Conservation (phyloP, 139 green algal species). For the Closterium sp. region DNA sequence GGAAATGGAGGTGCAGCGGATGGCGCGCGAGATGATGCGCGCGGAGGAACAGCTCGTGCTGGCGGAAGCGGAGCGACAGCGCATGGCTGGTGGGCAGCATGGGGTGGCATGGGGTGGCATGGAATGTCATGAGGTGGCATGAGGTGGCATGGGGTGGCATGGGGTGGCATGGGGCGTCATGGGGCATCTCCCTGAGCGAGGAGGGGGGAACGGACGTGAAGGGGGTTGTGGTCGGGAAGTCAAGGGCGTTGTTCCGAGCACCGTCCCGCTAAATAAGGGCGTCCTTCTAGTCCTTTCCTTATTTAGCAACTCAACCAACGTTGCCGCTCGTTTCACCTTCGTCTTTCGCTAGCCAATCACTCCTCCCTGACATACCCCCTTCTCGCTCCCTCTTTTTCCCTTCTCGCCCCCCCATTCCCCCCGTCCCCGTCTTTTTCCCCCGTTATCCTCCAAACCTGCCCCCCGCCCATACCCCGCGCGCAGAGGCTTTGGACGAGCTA, state of each 20-base stretch:
- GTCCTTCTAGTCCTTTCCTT: too few species aligned
- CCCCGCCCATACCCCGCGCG: too few species aligned
- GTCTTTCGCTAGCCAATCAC: background rate
- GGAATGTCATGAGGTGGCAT: too few species aligned
- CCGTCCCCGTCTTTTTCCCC: too few species aligned
- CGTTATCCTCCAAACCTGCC: background rate
- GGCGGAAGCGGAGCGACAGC: background rate
- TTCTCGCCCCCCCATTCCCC: too few species aligned
- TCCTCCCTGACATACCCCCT: background rate
- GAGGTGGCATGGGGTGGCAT: too few species aligned
- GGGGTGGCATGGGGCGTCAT: too few species aligned
- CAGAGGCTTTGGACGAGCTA: background rate
- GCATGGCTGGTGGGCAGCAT: background rate
- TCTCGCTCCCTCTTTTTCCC: background rate
- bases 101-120: background rate
- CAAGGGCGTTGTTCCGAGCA: background rate
- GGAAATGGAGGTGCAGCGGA: background rate
- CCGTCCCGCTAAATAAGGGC: background rate
- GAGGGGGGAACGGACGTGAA: background rate
- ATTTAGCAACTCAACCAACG: background rate
- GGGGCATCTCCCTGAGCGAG: too few species aligned
- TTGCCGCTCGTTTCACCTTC: background rate
- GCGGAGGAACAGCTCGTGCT: background rate
- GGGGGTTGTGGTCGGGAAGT: too few species aligned
- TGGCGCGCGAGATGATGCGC: background rate